Conservation (phyloP, 2,329 filamentous ascomycete species). For the Westerdykella aurantiaca region DNA sequence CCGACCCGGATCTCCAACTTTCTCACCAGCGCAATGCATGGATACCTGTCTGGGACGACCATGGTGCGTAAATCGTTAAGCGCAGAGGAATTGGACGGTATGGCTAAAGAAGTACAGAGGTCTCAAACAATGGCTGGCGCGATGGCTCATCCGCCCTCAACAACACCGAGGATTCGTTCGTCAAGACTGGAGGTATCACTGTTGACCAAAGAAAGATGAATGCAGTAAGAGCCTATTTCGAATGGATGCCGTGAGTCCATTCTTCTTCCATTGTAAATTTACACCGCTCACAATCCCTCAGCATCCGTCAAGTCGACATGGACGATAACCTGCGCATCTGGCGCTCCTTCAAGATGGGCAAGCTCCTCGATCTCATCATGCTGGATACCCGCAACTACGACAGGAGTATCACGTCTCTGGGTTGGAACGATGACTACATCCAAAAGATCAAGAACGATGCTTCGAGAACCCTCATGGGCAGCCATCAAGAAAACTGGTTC, state of each 20-base stretch:
- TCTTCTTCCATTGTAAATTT: too few relatives aligned
- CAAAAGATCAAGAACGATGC: slow-evolving; percentile 58
- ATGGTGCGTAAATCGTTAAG: slow-evolving; percentile 12
- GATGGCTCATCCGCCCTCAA: slow-evolving; percentile 57
- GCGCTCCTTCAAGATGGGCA: slow-evolving; percentile 38
- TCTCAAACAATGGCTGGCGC: slow-evolving; percentile 60
- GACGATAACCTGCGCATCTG: slow-evolving; percentile 42
- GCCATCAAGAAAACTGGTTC: slow-evolving; percentile 63
- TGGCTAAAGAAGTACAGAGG: slow-evolving; percentile 36
- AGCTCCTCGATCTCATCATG: slow-evolving; percentile 39
- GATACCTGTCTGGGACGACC: slow-evolving; percentile 58
- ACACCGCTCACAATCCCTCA: slow-evolving; percentile 39
- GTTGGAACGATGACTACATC: slow-evolving; percentile 56
- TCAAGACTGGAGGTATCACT: slow-evolving; percentile 51
- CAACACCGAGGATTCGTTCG: slow-evolving; percentile 63
- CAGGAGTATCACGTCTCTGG: slow-evolving; percentile 24
- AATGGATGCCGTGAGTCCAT: slow-evolving; percentile 28
- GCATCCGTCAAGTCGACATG: slow-evolving; percentile 40
- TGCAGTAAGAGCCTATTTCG: slow-evolving; percentile 63
- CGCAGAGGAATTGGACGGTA: neutral
- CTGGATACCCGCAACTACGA: slow-evolving; percentile 39
- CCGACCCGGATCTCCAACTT: slow-evolving; percentile 54
- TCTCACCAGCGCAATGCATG: slow-evolving; percentile 55
- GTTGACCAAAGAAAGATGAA: slow-evolving; percentile 71
- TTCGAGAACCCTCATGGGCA: slow-evolving; percentile 62